Conservation (phyloP, 495 filamentous ascomycete species). For the Daldinia grandis region DNA sequence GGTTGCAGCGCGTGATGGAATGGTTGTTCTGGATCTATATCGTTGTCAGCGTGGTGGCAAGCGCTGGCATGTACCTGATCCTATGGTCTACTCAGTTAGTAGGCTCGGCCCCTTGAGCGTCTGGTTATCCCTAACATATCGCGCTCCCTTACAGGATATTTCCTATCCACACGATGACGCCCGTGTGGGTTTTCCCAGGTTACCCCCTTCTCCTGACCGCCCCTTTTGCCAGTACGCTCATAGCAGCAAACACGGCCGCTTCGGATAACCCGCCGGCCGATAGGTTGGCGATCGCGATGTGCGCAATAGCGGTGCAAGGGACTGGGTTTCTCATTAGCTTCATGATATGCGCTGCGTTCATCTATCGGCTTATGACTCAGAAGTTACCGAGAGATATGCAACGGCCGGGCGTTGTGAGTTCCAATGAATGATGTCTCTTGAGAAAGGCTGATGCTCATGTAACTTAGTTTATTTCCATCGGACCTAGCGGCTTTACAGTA, state of each 20-base stretch:
- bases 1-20: slow-evolving; percentile 70
- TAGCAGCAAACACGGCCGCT: slow-evolving; percentile 52
- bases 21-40: slow-evolving; percentile 80
- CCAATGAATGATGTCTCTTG: not conserved
- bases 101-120: not conserved
- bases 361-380: slow-evolving; percentile 91
- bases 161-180: slow-evolving; percentile 87
- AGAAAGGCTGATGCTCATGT: slow-evolving; percentile 6
- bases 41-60: slow-evolving; percentile 67
- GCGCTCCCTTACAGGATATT: slow-evolving; percentile 60
- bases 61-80: slow-evolving; percentile 75
- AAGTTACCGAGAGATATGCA: slow-evolving; percentile 81
- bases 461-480: slow-evolving; percentile 75
- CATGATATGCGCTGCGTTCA: slow-evolving; percentile 86
- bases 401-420: slow-evolving; percentile 73
- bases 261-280: slow-evolving; percentile 51
- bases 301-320: slow-evolving; percentile 77
- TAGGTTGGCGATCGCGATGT: slow-evolving; percentile 72
- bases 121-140: slow-evolving; percentile 3
- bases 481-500: slow-evolving; percentile 81
- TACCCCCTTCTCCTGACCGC: slow-evolving; percentile 85
- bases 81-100: slow-evolving; percentile 68
- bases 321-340: slow-evolving; percentile 85
- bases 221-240: slow-evolving; percentile 74
- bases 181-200: slow-evolving; percentile 90